Evolutionary conservation across 768 basidiomycete species (phyloP), one percentile per base, ranked within the genome.

Genomic region (Podaxis carcinomalis): DNA sequence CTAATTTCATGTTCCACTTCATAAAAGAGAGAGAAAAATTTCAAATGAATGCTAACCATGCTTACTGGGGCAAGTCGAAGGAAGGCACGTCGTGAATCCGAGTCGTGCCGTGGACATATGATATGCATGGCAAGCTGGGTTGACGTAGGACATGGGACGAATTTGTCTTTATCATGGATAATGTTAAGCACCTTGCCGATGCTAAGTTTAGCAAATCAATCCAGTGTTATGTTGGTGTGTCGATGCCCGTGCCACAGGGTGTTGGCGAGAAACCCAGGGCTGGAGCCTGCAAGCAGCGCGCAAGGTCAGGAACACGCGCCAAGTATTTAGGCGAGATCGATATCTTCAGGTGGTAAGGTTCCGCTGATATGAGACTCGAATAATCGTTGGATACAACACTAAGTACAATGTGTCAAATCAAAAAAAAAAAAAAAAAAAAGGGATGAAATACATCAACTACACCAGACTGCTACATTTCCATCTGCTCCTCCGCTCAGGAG

Each of bases 401-500:
- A 32, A 32, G 7, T 32, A 32, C 21, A 49, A 9, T 62, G 27
- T 28, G 32, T 32, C 44, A 27, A 58, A 19, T 23, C 19, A 32
- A 42, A 55, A 47, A 28, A 53, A 32, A 40, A 28, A 53, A 32
- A 40, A 55, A 47, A 23, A 23, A 23, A 28, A 53, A 10, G 39
- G 5, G 50, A 42, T 16, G 56, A 23, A 36, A 51, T 19, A 57
- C 49, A 58, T 57, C 70, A 92, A 76, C 87, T 90, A 78, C 86
- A 92, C 97, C 96, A 99, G 57, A 98, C 83, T 58, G 85, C 75
- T 49, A 90, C 87, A 63, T 83, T 83, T 42, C 97, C 95, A 74
- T 99, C 97, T 39, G 97, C 93, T 25, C 95, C 97, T 39, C 89
- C 88, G 67, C 90, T 93, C 61, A 95, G 80, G 40, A 97, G 81